A percentile compares a stretch with the other conserved stretches of the same genome.
phyloP scores from a whole-genome alignment of 2,329 filamentous ascomycete species.

The Diaporthe velutina region DNA sequence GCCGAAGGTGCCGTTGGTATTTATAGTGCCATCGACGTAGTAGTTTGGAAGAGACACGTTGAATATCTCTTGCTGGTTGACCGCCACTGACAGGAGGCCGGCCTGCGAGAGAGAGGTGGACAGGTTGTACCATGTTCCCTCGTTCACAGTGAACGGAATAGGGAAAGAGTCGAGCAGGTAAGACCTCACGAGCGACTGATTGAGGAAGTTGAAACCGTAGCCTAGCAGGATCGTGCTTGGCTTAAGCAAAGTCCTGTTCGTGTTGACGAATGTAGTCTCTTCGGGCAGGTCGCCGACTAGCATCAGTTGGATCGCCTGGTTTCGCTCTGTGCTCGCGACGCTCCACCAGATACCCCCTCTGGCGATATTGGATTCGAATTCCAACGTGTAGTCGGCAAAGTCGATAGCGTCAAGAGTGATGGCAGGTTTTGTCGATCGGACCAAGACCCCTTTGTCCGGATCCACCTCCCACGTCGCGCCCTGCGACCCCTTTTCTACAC shows the following conservation, averaged over 20 bases:
- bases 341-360: slow-evolving; percentile 55
- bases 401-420: slow-evolving; percentile 43
- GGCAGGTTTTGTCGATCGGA: slow-evolving; percentile 50
- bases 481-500: not conserved
- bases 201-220: slow-evolving; percentile 51
- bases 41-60: slow-evolving; percentile 38
- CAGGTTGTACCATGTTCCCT: slow-evolving; percentile 54
- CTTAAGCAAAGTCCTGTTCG: slow-evolving; percentile 50
- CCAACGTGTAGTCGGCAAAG: slow-evolving; percentile 52
- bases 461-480: not conserved
- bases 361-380: slow-evolving; percentile 53
- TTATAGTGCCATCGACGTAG: slow-evolving; percentile 8
- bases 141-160: slow-evolving; percentile 46
- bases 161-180: slow-evolving; percentile 46
- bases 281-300: slow-evolving; percentile 2
- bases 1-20: slow-evolving; percentile 51
- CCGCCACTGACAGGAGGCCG: slow-evolving; percentile 46
- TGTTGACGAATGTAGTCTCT: slow-evolving; percentile 47
- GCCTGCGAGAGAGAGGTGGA: slow-evolving; percentile 47
- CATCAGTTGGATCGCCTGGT: not conserved
- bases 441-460: slow-evolving; percentile 30
- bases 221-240: slow-evolving; percentile 51
- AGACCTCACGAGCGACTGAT: slow-evolving; percentile 50
- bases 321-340: slow-evolving; percentile 42
- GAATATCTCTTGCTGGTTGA: slow-evolving; percentile 44